Conservation (phyloP, 495 filamentous ascomycete genomes). For the Cudoniella acicularis region DNA sequence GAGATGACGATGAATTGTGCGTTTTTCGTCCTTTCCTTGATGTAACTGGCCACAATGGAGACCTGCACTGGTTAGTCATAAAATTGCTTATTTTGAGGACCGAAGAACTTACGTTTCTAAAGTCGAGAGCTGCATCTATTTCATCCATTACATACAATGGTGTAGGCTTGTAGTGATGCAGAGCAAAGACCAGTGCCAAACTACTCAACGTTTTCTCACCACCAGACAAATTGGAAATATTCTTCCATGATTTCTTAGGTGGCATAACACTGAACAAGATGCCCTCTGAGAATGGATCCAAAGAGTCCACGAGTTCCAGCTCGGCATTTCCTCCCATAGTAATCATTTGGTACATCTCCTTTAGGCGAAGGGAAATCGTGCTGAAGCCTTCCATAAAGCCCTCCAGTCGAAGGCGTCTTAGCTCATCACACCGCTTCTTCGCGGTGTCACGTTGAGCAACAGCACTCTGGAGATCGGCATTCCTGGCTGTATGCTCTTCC, state of each 20-base stretch:
- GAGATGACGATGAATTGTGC: slow-evolving; percentile 99
- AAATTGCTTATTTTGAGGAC: neutral
- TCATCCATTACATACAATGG: slow-evolving; percentile 99
- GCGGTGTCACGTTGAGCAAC: slow-evolving; percentile 74
- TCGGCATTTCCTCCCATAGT: slow-evolving; percentile 99
- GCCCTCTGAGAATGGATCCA: slow-evolving; percentile 95
- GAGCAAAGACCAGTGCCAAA: slow-evolving; percentile 90
- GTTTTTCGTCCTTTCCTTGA: slow-evolving; percentile 98
- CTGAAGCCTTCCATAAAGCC: slow-evolving; percentile 99
- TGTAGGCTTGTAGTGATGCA: slow-evolving; percentile 98
- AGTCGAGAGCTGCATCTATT: slow-evolving; percentile 97
- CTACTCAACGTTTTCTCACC: slow-evolving; percentile 96
- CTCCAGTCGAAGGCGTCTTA: slow-evolving; percentile 82
- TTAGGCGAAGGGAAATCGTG: slow-evolving; percentile 88
- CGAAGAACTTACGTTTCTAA: slow-evolving; percentile 76
- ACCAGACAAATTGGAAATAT: slow-evolving; percentile 89
- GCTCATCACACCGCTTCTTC: slow-evolving; percentile 86
- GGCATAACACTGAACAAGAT: slow-evolving; percentile 98
- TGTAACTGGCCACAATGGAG: slow-evolving; percentile 96
- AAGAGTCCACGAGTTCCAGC: slow-evolving; percentile 88
- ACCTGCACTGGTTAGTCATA: slow-evolving; percentile 54
- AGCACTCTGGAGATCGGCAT: slow-evolving; percentile 71
- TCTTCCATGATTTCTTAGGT: slow-evolving; percentile 99
- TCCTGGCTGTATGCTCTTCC: slow-evolving; percentile 79
- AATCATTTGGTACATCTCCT: slow-evolving; percentile 99